A percentile compares a stretch with the other conserved stretches of the same genome.
phyloP scores from a whole-genome alignment of 768 basidiomycete genomes.

The Mycena vulgaris region DNA sequence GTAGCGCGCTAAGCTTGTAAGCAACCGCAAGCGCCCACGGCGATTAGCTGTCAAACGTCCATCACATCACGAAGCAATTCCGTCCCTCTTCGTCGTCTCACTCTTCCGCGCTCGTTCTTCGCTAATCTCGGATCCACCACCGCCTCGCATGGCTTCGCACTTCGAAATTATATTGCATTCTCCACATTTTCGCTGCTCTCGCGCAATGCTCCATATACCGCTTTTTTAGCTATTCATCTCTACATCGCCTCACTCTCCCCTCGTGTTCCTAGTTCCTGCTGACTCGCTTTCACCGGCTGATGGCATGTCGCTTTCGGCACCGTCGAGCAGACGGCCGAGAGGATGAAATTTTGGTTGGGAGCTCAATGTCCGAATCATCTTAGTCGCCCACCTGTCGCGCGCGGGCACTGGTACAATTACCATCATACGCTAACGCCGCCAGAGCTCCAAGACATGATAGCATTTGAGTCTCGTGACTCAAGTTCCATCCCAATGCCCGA shows the following conservation, averaged over 20 bases:
- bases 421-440: neutral
- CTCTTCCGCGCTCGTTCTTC: neutral
- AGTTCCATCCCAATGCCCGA: slow-evolving; percentile 11
- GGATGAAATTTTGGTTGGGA: slow-evolving; percentile 14
- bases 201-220: slow-evolving; percentile 3
- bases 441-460: slow-evolving; percentile 15
- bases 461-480: slow-evolving; percentile 9
- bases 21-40: neutral
- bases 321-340: slow-evolving; percentile 11
- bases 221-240: slow-evolving; percentile 7
- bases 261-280: slow-evolving; percentile 6
- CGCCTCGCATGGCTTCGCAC: neutral
- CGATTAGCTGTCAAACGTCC: neutral
- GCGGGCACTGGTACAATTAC: slow-evolving; percentile 13
- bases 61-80: slow-evolving; percentile 6
- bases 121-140: neutral
- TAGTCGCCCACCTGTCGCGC: slow-evolving; percentile 15
- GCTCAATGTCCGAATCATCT: slow-evolving; percentile 17
- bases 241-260: slow-evolving; percentile 4
- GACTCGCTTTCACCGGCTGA: slow-evolving; percentile 11
- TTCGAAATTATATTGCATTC: slow-evolving; percentile 7
- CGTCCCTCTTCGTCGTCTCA: neutral
- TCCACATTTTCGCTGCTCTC: slow-evolving; percentile 6
- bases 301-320: slow-evolving; percentile 13
- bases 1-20: slow-evolving; percentile 6